Evolutionary conservation across 495 filamentous ascomycete species (phyloP).

Genomic region (Xylaria grammica): DNA sequence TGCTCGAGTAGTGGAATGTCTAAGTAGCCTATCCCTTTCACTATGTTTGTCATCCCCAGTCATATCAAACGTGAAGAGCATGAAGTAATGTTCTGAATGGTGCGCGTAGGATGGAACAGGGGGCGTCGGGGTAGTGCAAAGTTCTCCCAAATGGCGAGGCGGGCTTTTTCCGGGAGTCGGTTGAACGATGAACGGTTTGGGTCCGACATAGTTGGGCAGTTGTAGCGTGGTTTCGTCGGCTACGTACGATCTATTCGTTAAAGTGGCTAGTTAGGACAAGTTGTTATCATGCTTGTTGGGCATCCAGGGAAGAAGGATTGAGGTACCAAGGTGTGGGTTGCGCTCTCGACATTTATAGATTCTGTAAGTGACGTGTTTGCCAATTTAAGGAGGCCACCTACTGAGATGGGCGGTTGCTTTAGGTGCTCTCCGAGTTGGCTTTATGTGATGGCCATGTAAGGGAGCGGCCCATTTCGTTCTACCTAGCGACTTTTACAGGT

Average conservation of each 20-base stretch:
- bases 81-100: background rate
- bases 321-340: too few relatives aligned
- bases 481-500: too few relatives aligned
- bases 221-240: background rate
- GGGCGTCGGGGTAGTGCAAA: conserved; percentile 5
- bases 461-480: too few relatives aligned
- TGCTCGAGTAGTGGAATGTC: background rate
- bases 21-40: background rate
- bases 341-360: too few relatives aligned
- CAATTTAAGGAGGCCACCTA: too few relatives aligned
- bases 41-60: background rate
- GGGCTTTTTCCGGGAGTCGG: background rate
- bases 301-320: too few relatives aligned
- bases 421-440: too few relatives aligned
- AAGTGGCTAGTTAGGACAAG: background rate
- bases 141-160: background rate
- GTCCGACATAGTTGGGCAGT: background rate
- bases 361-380: too few relatives aligned
- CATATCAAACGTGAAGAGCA: background rate
- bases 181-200: background rate
- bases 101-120: background rate
- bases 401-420: too few relatives aligned
- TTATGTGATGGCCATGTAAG: too few relatives aligned
- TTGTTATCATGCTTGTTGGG: too few relatives aligned
- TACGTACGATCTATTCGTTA: background rate